Evolutionary conservation across 2,329 filamentous ascomycete genomes (phyloP), one percentile per base, ranked within the genome.

Genomic region (Fusarium sp.): DNA sequence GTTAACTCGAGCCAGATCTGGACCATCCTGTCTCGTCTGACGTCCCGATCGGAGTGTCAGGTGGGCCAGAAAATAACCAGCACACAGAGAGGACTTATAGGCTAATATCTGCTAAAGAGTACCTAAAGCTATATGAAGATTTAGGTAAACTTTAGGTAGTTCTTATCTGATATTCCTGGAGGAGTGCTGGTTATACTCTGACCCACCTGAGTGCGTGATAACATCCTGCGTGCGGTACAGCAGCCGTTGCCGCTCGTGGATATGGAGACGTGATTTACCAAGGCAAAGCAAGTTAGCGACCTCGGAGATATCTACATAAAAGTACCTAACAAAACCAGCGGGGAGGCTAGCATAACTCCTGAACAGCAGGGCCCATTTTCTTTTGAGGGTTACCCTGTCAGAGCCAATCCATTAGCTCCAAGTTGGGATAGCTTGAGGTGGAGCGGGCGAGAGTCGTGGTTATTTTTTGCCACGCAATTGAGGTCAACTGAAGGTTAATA

Each of bases 311-410:
- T n/a, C n/a, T n/a, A n/a, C n/a, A n/a, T n/a, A n/a, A n/a, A n/a
- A n/a, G n/a, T n/a, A n/a, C n/a, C n/a, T n/a, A n/a, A n/a, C n/a
- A n/a, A n/a, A n/a, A n/a, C n/a, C n/a, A n/a, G n/a, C 65, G 65
- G 65, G 65, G 65, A 52, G 17, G 36, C 65, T 68, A 69, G 41
- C 33, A 25, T 20, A 31, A 57, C 65, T 68, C 65, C 65, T 60
- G 48, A 42, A 23, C 21, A 13, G n/a, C 15, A n/a, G 29, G 54
- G 2, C 35, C 60, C 65, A 45, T 36, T 57, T 4, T n/a, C 20
- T 66, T 64, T 54, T 18, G 48, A 27, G 43, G 46, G 48, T 29
- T 56, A 49, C 65, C 63, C 56, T 62, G 43, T 65, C 48, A 53
- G 27, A 48, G 29, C 29, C 45, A 23, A 36, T 13, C 17, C 53